Evolutionary conservation across 192 early-diverging fungal species (phyloP).

Genomic region (Geranomyces variabilis): DNA sequence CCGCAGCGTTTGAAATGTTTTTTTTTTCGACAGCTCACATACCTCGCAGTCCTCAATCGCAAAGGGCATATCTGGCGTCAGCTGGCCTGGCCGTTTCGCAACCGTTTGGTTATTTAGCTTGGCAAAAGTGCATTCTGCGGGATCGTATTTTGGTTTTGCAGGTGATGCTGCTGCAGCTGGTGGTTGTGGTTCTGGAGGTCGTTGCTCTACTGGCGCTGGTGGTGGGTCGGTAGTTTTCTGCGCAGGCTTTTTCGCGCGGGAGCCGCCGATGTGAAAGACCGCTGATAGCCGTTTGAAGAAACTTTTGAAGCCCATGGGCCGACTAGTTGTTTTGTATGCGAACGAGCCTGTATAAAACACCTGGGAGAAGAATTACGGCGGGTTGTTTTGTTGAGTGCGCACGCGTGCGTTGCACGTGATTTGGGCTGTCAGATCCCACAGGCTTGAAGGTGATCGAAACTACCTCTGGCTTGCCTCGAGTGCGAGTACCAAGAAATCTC

Average conservation of each 20-base stretch:
- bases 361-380: no score
- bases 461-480: no score
- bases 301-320: slow-evolving; percentile 1
- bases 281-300: not conserved
- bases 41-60: slow-evolving; percentile 34
- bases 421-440: no score
- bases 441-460: no score
- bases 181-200: not conserved
- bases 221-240: not conserved
- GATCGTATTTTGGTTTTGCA: slow-evolving; percentile 21
- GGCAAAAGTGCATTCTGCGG: slow-evolving; percentile 23
- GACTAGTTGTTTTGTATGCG: no score
- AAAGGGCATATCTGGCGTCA: slow-evolving; percentile 27
- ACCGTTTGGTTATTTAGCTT: not conserved
- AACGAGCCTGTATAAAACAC: no score
- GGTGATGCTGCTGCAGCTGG: not conserved
- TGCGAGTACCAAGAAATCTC: no score
- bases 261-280: not conserved
- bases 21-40: no score
- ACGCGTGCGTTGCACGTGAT: no score
- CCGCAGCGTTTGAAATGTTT: no score
- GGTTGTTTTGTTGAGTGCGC: no score
- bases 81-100: slow-evolving; percentile 17
- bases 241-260: no score
- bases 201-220: not conserved